Evolutionary conservation across 2,329 filamentous ascomycete genomes (phyloP), one percentile per base, ranked within the genome.

Genomic region (Simplicillium aogashimaense): DNA sequence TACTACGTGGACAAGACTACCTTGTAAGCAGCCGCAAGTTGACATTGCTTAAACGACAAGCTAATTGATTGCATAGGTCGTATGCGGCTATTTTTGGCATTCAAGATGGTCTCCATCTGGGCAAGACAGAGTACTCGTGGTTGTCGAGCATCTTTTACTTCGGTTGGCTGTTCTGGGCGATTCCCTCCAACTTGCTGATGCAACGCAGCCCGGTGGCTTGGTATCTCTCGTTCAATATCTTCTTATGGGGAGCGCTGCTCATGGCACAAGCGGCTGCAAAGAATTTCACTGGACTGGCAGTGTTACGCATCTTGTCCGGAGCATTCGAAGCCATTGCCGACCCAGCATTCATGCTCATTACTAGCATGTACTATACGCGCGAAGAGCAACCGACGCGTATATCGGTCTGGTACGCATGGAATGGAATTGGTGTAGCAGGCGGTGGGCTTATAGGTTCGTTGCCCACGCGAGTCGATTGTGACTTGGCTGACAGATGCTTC

Each of bases 71-170:
- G 12, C 7, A n/a, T 39, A 51, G 51, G 10, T 75, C 69, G 1
- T 82, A 81, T 47, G 78, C 79, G 1, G 77, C 78, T 15, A 76
- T 83, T 37, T 81, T 82, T 43, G 76, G 76, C 2, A 73, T 83
- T 43, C 64, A 66, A 16, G 66, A 78, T 2, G 76, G 79, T 45
- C 63, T 81, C 8, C 47, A 68, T 12, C 62, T 82, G 1, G 60
- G 66, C n/a, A 74, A 74, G 2, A 66, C 68, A 0, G 61, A 80
- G 45, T 82, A 81, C 49, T 73, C 62, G 0, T 62, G 58, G 59
- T 52, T 61, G 4, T 59, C 58, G 3, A 57, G 56, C 33, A 50
- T 47, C 39, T 61, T 61, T 47, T 60, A 61, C 46, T 60, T 62
- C 25, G 58, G 59, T n/a, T 60, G 57, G 56, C 54, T 61, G 11